Evolutionary conservation across 768 basidiomycete species (phyloP), one percentile per base, ranked within the genome.

Genomic region (Pleurotus ostreatus): DNA sequence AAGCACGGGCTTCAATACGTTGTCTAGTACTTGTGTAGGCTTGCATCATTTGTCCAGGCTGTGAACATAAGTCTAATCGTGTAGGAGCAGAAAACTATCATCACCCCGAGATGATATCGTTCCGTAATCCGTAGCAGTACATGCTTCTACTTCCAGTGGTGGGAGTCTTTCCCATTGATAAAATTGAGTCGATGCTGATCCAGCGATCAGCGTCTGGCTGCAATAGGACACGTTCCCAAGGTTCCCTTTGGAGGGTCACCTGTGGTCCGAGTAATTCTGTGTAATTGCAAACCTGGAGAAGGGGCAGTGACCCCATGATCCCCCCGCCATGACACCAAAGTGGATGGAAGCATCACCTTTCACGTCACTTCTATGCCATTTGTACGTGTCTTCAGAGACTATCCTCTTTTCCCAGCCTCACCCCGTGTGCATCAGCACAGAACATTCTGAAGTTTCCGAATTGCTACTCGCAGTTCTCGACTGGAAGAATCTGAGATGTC

Each of bases 271-370:
- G 18, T 43, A 43, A n/a, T 43, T 30, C 30, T 30, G 30, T 30
- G 30, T 30, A 30, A 34, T 34, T 34, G 30, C 41, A 44, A 20
- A 44, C 41, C 18, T 12, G 23, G 34, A 34, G 22, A 16, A 52
- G 34, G 61, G 55, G 43, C 49, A 15, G 34, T 46, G 61, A 56
- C 43, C 57, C 51, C 56, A 55, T 61, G 57, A 61, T 58, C 8
- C n/a, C 13, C 26, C 34, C 55, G 25, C n/a, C 26, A 46, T 56
- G 48, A 59, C 55, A 22, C 45, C 37, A 56, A 51, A 25, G n/a
- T 37, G 48, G n/a, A 34, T 26, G 46, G 37, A 46, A 49, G 53
- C 46, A 56, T 61, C 58, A 59, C 55, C 44, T 13, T 39, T 22
- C 38, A 57, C 56, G 55, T 58, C 57, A 58, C 40, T 46, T 41